These are phyloP conservation scores for Neurospora sp. DNA, from an alignment of 495 filamentous ascomycete species.

Conservation along the genomic window DNA sequence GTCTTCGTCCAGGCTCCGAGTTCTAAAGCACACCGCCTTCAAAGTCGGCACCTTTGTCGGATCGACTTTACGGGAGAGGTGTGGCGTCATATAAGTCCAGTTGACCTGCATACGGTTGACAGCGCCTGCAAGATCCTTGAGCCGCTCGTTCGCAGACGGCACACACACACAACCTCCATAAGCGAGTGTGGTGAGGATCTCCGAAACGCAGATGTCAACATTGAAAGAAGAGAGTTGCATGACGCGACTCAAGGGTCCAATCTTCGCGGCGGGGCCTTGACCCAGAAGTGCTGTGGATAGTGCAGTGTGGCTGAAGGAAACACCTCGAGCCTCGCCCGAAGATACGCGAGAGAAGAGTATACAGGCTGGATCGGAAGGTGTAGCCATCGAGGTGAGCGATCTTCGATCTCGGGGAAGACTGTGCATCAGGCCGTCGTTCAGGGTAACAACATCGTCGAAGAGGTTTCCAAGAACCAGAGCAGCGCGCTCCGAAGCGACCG, in stretches of 20 bases:
- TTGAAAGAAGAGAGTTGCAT: constrained; percentile 62
- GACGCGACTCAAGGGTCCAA: constrained; percentile 41
- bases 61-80: constrained; percentile 34
- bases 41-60: constrained; percentile 25
- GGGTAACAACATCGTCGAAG: constrained; percentile 25
- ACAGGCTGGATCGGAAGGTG: constrained; percentile 32
- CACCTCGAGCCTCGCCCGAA: constrained; percentile 23
- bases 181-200: constrained; percentile 56
- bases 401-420: constrained; percentile 14
- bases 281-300: constrained; percentile 32
- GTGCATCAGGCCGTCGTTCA: constrained; percentile 23
- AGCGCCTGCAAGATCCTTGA: constrained; percentile 26
- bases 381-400: constrained; percentile 26
- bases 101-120: constrained; percentile 38
- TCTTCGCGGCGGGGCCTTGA: constrained; percentile 40
- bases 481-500: constrained; percentile 28
- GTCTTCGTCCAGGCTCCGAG: constrained; percentile 32
- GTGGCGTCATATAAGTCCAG: constrained; percentile 39
- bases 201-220: constrained; percentile 56
- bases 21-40: constrained; percentile 36
- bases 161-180: constrained; percentile 42
- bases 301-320: constrained; percentile 36
- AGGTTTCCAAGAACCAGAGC: constrained; percentile 25
- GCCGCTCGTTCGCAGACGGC: constrained; percentile 31
- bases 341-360: constrained; percentile 29